These are phyloP conservation scores for Ilyonectria robusta DNA, from an alignment of 2,329 filamentous ascomycete genomes.

Conservation along the genomic window DNA sequence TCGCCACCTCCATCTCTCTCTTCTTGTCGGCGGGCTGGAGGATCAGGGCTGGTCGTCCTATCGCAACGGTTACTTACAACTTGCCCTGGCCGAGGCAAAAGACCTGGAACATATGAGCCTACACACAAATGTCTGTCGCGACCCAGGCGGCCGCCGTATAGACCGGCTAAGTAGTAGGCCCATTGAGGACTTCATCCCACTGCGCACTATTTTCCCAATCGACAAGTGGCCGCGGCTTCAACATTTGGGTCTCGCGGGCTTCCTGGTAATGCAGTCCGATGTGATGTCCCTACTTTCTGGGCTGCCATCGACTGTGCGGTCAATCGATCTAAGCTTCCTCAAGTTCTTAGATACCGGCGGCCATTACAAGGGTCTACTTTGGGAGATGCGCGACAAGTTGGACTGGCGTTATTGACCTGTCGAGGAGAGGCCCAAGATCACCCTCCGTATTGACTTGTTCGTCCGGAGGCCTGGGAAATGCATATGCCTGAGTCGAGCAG, in stretches of 20 bases:
- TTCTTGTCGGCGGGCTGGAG: background rate
- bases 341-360: background rate
- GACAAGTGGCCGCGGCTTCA: background rate
- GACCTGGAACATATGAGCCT: constrained; percentile 46
- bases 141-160: background rate
- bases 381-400: background rate
- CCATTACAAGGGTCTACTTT: background rate
- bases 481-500: background rate
- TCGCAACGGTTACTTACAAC: background rate
- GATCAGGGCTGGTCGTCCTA: background rate
- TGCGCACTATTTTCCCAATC: constrained; percentile 7
- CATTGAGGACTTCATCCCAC: background rate
- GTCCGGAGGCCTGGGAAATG: background rate
- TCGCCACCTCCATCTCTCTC: constrained; percentile 22
- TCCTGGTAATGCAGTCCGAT: background rate
- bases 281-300: constrained; percentile 2
- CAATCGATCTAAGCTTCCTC: constrained; percentile 14
- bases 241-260: constrained; percentile 4
- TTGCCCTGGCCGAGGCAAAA: constrained; percentile 22
- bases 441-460: background rate
- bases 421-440: background rate
- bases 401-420: background rate
- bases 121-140: background rate
- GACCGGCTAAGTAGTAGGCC: background rate
- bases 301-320: constrained; percentile 1